Percentiles rank a stretch among this genome's conserved stretches.
phyloP scores from a whole-genome alignment of 768 basidiomycete genomes.

The Rhodotorula babjevae region DNA sequence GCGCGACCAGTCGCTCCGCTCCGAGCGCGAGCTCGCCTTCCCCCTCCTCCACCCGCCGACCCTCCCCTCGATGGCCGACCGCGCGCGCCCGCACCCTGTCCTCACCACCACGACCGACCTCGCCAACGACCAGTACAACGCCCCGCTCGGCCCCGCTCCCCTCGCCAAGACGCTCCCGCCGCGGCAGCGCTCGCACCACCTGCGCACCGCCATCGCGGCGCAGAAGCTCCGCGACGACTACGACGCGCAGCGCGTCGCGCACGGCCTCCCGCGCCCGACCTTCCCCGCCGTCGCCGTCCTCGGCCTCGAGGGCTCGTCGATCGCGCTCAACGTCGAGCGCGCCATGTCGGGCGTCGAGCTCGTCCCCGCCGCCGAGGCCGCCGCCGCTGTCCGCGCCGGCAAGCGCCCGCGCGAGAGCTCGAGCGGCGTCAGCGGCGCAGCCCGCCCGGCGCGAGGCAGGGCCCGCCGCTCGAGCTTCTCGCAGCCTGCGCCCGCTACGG shows the following conservation, averaged over 20 bases:
- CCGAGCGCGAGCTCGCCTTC: slow-evolving; percentile 23
- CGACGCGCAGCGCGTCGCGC: slow-evolving; percentile 19
- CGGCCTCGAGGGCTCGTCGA: slow-evolving; percentile 21
- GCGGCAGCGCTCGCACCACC: slow-evolving; percentile 21
- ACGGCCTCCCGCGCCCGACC: neutral
- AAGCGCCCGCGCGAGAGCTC: slow-evolving; percentile 24
- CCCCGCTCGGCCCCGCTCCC: slow-evolving; percentile 1
- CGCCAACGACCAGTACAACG: slow-evolving; percentile 28
- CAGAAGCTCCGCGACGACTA: slow-evolving; percentile 25
- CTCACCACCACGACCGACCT: slow-evolving; percentile 27
- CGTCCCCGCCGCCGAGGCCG: neutral
- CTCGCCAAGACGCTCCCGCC: slow-evolving; percentile 23
- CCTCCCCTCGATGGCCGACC: slow-evolving; percentile 28
- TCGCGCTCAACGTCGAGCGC: slow-evolving; percentile 30
- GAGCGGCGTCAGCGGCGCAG: neutral
- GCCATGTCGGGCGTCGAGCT: slow-evolving; percentile 25
- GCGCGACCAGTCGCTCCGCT: slow-evolving; percentile 2
- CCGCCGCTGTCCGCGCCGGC: neutral
- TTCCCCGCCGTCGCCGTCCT: slow-evolving; percentile 31
- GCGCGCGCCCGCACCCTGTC: slow-evolving; percentile 8
- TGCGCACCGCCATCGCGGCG: slow-evolving; percentile 22
- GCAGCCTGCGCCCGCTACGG: neutral
- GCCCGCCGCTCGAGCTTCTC: no score
- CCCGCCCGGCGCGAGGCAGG: neutral
- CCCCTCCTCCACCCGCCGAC: slow-evolving; percentile 32